Percentiles rank a stretch among this genome's conserved stretches.
Conservation (phyloP, 352 stramenopile genomes). For the Pilasporangium apinafurcum region DNA sequence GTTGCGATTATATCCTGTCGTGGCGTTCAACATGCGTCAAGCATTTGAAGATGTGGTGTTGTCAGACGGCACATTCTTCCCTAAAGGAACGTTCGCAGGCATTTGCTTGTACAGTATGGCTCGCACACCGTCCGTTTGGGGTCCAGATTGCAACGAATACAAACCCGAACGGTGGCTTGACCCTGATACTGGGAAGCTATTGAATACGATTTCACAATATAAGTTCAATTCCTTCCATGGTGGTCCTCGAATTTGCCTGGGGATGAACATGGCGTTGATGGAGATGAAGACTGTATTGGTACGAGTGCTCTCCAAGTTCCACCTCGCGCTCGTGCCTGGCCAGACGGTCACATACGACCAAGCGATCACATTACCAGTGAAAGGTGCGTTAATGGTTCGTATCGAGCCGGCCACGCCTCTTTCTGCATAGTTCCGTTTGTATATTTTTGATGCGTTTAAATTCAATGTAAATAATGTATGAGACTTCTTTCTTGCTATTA, state of each 20-base stretch:
- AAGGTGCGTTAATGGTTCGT: constrained; percentile 7
- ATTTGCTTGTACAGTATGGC: constrained; percentile 77
- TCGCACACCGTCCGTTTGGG: constrained; percentile 40
- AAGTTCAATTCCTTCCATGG: constrained; percentile 72
- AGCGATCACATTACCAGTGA: constrained; percentile 5
- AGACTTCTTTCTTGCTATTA: too few relatives aligned
- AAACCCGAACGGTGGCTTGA: constrained; percentile 64
- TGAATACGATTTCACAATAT: constrained; percentile 32
- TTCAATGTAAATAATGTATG: too few relatives aligned
- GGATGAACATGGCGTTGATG: constrained; percentile 65
- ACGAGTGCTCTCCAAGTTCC: constrained; percentile 30
- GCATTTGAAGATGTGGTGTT: constrained; percentile 28
- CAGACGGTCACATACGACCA: constrained; percentile 11
- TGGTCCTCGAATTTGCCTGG: constrained; percentile 55
- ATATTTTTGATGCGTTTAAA: too few relatives aligned
- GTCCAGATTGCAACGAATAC: constrained; percentile 36
- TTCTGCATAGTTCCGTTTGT: too few relatives aligned
- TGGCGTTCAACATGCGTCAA: constrained; percentile 18
- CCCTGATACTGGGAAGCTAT: constrained; percentile 31
- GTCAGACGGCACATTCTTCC: constrained; percentile 37
- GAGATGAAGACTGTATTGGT: constrained; percentile 44
- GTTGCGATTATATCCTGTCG: constrained; percentile 20
- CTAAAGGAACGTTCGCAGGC: constrained; percentile 46
- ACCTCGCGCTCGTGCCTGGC: constrained; percentile 13
- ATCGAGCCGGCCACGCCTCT: too few relatives aligned